phyloP scores from a whole-genome alignment of 306 rosid genomes.

The Begonia peltatifolia region DNA sequence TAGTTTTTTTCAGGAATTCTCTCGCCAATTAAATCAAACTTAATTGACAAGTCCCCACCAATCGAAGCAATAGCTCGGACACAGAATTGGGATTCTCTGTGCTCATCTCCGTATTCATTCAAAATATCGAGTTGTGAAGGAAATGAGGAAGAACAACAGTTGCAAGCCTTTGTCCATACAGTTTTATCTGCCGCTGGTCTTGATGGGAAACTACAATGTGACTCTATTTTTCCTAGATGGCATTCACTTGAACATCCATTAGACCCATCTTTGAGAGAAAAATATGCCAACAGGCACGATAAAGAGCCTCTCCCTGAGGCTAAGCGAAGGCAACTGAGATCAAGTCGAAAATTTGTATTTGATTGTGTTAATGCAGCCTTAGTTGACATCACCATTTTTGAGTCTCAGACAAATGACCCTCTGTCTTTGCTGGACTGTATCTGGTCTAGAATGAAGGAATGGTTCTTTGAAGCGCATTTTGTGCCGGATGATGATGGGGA shows the following conservation, averaged over 20 bases:
- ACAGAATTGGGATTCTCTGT: conserved; percentile 56
- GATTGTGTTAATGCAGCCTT: conserved; percentile 55
- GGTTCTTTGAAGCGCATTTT: conserved; percentile 39
- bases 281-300: conserved; percentile 28
- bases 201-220: conserved; percentile 24
- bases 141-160: conserved; percentile 41
- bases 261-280: conserved; percentile 73
- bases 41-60: conserved; percentile 92
- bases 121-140: conserved; percentile 35
- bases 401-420: conserved; percentile 22
- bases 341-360: conserved; percentile 61
- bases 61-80: conserved; percentile 87
- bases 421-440: conserved; percentile 39
- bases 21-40: conserved; percentile 36
- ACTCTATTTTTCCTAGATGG: conserved; percentile 38
- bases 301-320: conserved; percentile 54
- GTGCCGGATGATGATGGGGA: conserved; percentile 43
- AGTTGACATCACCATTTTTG: conserved; percentile 31
- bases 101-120: conserved; percentile 29
- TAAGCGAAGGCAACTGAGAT: conserved; percentile 53
- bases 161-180: conserved; percentile 43
- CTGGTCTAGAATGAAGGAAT: conserved; percentile 57
- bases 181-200: conserved; percentile 57
- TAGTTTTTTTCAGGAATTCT: background rate
- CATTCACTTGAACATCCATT: conserved; percentile 61